Percentiles rank a stretch among this genome's conserved stretches.
phyloP scores from a whole-genome alignment of 2,329 filamentous ascomycete genomes.

The Talaromyces sp. region DNA sequence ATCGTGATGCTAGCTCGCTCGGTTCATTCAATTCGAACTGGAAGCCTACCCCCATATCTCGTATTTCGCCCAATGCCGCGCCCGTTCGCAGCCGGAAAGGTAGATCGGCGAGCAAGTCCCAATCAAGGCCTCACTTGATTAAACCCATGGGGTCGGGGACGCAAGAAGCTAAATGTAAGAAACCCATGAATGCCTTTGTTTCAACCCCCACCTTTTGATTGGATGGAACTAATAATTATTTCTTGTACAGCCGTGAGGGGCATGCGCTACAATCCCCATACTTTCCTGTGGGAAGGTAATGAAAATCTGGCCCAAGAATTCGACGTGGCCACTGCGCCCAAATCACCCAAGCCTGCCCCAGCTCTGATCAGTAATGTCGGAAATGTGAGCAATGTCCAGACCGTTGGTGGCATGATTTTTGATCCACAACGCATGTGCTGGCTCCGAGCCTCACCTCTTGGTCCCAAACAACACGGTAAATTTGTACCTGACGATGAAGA shows the following conservation, averaged over 20 bases:
- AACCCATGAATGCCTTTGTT: neutral
- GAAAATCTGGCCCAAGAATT: constrained; percentile 81
- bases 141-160: constrained; percentile 74
- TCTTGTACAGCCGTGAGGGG: constrained; percentile 73
- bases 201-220: neutral
- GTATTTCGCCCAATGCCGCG: constrained; percentile 54
- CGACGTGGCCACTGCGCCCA: constrained; percentile 56
- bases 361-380: constrained; percentile 92
- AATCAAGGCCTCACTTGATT: constrained; percentile 79
- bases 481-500: constrained; percentile 77
- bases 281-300: constrained; percentile 93
- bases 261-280: constrained; percentile 91
- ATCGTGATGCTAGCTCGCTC: constrained; percentile 50
- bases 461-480: constrained; percentile 33
- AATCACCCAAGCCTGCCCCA: constrained; percentile 48
- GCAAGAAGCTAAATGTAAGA: constrained; percentile 78
- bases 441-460: constrained; percentile 72
- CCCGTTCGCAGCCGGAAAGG: constrained; percentile 51
- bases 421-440: constrained; percentile 97
- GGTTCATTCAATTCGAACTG: constrained; percentile 60
- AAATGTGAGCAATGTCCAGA: constrained; percentile 80
- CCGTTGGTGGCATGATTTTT: constrained; percentile 98
- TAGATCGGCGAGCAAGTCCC: constrained; percentile 36
- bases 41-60: constrained; percentile 58
- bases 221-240: constrained; percentile 17